These are phyloP conservation scores for Trichodelitschia bisporula DNA, from an alignment of 495 filamentous ascomycete species.

Conservation along the genomic window DNA sequence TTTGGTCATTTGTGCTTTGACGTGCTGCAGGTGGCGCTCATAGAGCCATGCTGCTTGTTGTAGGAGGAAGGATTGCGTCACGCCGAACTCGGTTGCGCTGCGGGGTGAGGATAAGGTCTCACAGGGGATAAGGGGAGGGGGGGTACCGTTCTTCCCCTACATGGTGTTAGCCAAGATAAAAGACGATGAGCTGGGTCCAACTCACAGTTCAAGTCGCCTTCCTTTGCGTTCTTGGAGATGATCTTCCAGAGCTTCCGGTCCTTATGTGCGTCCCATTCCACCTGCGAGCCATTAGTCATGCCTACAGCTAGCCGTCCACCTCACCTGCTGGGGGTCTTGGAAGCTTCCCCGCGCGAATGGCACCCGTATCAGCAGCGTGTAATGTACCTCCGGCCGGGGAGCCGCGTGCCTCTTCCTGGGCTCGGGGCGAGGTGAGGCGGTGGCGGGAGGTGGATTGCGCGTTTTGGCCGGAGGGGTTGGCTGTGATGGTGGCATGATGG, in stretches of 20 bases:
- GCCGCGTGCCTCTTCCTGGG: neutral
- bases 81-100: slow-evolving; percentile 39
- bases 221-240: slow-evolving; percentile 47
- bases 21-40: slow-evolving; percentile 68
- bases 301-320: neutral
- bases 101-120: neutral
- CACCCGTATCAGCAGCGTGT: slow-evolving; percentile 63
- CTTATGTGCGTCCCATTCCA: slow-evolving; percentile 54
- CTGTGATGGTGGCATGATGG: no score
- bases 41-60: slow-evolving; percentile 92
- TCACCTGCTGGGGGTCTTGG: slow-evolving; percentile 37
- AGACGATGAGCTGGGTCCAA: slow-evolving; percentile 3
- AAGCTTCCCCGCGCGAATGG: slow-evolving; percentile 75
- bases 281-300: slow-evolving; percentile 16
- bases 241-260: slow-evolving; percentile 79
- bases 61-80: slow-evolving; percentile 67
- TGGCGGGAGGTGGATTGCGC: no score
- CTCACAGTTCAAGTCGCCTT: slow-evolving; percentile 65
- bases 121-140: slow-evolving; percentile 3
- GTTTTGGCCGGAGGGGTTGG: no score
- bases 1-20: slow-evolving; percentile 74
- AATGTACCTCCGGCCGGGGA: slow-evolving; percentile 17
- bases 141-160: slow-evolving; percentile 62
- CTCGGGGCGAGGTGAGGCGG: no score
- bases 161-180: slow-evolving; percentile 12